Percentiles rank a stretch among this genome's conserved stretches.
These are phyloP conservation scores for Hypoxylon subgilvum DNA, from an alignment of 495 filamentous ascomycete species.

Conservation along the genomic window DNA sequence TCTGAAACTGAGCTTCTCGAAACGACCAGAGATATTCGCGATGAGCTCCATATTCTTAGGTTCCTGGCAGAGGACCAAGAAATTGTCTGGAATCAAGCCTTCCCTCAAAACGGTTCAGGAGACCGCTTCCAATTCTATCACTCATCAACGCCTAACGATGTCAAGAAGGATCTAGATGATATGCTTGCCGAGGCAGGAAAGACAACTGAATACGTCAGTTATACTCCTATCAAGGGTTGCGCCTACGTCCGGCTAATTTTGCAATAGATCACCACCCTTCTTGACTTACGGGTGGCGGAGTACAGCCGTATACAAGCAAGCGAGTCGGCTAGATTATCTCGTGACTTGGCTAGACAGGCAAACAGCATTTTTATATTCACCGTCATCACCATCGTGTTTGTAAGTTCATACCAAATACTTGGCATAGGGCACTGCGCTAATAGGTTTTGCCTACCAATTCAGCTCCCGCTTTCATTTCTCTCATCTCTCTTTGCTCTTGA, in stretches of 20 bases:
- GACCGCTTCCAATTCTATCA: conserved; percentile 8
- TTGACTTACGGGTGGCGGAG: conserved; percentile 27
- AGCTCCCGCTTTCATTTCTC: conserved; percentile 32
- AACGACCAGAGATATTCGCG: conserved; percentile 39
- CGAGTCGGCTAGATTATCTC: too few species aligned
- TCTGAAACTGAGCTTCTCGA: conserved; percentile 37
- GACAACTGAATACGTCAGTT: conserved; percentile 15
- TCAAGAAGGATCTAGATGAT: conserved; percentile 28
- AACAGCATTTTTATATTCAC: conserved; percentile 24
- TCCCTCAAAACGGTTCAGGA: background rate
- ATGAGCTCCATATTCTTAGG: conserved; percentile 45
- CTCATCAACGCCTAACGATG: conserved; percentile 31
- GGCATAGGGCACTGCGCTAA: background rate
- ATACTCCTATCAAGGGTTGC: background rate
- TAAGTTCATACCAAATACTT: background rate
- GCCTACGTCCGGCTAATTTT: background rate
- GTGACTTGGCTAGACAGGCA: conserved; percentile 16
- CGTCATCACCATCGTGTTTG: conserved; percentile 22
- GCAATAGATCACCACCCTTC: conserved; percentile 19
- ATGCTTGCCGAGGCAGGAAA: conserved; percentile 37
- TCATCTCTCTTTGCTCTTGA: conserved; percentile 24
- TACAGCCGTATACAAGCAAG: conserved; percentile 26
- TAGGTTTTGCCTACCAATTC: background rate
- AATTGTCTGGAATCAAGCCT: conserved; percentile 27
- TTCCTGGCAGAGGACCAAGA: conserved; percentile 41